Base-by-base conservation (phyloP, 495 filamentous ascomycete genomes). In the Pseudoneurospora amorphoporcata region DNA sequence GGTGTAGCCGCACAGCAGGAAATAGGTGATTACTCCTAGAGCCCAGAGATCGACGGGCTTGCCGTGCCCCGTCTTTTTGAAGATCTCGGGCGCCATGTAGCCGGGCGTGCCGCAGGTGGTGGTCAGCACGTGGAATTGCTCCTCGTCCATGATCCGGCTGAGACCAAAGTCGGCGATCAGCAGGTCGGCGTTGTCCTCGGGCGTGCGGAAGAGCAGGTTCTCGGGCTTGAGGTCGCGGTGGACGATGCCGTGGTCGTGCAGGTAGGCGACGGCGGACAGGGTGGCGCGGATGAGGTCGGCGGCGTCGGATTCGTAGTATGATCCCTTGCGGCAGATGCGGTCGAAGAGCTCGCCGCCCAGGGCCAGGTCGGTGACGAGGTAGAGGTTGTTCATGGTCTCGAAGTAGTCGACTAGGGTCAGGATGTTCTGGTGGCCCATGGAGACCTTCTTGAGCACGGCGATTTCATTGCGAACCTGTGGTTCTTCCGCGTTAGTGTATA, bases 351-450 rank as follows among this genome's bases (percentile, higher is more conserved):
- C 95, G 69, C 95, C 95, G 72, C 95, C 95, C 32, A 98, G 89
- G 12, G 95, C 95, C 45, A 99, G 92, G 77, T 99, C 95, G 37
- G 96, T 98, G 45, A 99, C 96, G 41, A 99, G 88, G 81, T 99
- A 99, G 69, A 99, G 86, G 81, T 99, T 98, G 82, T 99, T 98
- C 93, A 97, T 95, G 8, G 95, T 99, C 84, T 99, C 95, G 78
- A 99, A 99, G 81, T 99, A 99, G 83, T 99, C 95, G 75, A 98
- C 95, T 71, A 99, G 86, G 19, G 95, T 99, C 72, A 99, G 83
- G 78, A 99, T 98, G 78, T 99, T 99, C 80, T 94, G 92, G 80
- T 99, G 95, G 45, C 95, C 95, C 92, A 98, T 96, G 23, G 95
- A 98, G 23, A 99, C 95, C 74, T 87, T 90, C 81, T 98, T 98